These are phyloP conservation scores for Populus alba DNA, from an alignment of 345 rosid genomes.

Conservation along the genomic window DNA sequence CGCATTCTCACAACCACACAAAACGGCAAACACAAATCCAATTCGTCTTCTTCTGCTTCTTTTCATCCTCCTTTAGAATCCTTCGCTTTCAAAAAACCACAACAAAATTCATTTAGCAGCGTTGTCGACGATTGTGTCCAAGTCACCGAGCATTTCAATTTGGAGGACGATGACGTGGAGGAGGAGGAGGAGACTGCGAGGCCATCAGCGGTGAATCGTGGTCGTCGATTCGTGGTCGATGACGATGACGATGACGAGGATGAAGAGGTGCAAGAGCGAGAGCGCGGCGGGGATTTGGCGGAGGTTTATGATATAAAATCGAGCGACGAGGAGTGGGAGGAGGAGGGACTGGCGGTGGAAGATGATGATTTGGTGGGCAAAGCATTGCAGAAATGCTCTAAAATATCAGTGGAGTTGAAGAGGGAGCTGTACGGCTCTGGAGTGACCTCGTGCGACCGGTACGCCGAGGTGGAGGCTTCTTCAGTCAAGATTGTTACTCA, in stretches of 20 bases:
- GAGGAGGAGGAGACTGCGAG: constrained; percentile 20
- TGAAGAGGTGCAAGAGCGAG: constrained; percentile 27
- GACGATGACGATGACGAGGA: constrained; percentile 72
- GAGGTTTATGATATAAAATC: constrained; percentile 32
- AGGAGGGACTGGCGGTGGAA: constrained; percentile 16
- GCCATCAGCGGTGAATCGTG: constrained; percentile 26
- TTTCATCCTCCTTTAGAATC: constrained; percentile 75
- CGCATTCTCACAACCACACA: constrained; percentile 48
- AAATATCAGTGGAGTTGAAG: constrained; percentile 70
- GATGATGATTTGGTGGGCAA: constrained; percentile 77
- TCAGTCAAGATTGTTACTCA: constrained; percentile 80
- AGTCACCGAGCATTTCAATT: constrained; percentile 30
- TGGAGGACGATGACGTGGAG: constrained; percentile 20
- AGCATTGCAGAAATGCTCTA: constrained; percentile 83
- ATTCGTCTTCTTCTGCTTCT: constrained; percentile 25
- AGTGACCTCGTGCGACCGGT: constrained; percentile 57
- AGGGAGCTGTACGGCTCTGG: constrained; percentile 78
- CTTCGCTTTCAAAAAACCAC: constrained; percentile 46
- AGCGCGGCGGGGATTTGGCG: constrained; percentile 30
- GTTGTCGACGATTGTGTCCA: constrained; percentile 48
- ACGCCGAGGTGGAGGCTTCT: constrained; percentile 81
- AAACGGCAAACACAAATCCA: not conserved
- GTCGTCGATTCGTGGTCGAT: constrained; percentile 71
- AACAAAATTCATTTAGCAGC: not conserved
- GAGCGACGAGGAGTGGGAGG: constrained; percentile 43